A percentile compares a stretch with the other conserved stretches of the same genome.
These are phyloP conservation scores for Fusarium bactridioides DNA, from an alignment of 2,329 filamentous ascomycete species.

Conservation along the genomic window DNA sequence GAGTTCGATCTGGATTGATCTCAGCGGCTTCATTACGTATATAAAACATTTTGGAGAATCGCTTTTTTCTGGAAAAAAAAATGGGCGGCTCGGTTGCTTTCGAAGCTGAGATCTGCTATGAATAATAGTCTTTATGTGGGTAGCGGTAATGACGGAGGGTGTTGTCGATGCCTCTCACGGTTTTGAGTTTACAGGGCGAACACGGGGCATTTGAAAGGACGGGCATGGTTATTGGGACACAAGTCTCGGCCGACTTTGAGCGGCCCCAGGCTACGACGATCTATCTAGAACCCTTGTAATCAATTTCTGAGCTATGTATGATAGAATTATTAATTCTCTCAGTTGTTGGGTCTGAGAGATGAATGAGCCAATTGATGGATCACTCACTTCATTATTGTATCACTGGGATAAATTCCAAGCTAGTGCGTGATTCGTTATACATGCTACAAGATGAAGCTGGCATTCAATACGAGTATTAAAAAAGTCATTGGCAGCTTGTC, in stretches of 20 bases:
- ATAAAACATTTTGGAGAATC: slow-evolving; percentile 39
- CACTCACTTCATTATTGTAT: background rate
- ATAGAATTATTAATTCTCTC: slow-evolving; percentile 36
- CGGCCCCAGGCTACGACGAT: slow-evolving; percentile 40
- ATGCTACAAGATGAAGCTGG: background rate
- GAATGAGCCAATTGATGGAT: slow-evolving; percentile 34
- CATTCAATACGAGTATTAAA: background rate
- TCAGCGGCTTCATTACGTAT: slow-evolving; percentile 36
- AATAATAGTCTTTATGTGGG: slow-evolving; percentile 41
- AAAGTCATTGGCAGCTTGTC: background rate
- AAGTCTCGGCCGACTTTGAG: slow-evolving; percentile 37
- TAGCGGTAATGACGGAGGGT: slow-evolving; percentile 43
- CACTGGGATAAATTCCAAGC: too few species aligned
- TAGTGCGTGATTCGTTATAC: background rate
- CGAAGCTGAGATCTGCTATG: slow-evolving; percentile 18
- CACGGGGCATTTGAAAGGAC: slow-evolving; percentile 41
- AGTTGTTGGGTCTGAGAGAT: slow-evolving; percentile 8
- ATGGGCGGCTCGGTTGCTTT: slow-evolving; percentile 25
- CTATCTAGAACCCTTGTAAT: slow-evolving; percentile 45
- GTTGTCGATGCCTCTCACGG: slow-evolving; percentile 43
- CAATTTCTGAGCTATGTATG: slow-evolving; percentile 43
- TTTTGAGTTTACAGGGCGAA: slow-evolving; percentile 43
- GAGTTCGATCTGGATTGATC: slow-evolving; percentile 32
- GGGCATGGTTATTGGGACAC: slow-evolving; percentile 42
- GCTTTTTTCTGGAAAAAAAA: slow-evolving; percentile 5